Evolutionary conservation across 1,284 basidiomycete genomes (phyloP), one percentile per base, ranked within the genome.

Genomic region (Puccinia polysora): DNA sequence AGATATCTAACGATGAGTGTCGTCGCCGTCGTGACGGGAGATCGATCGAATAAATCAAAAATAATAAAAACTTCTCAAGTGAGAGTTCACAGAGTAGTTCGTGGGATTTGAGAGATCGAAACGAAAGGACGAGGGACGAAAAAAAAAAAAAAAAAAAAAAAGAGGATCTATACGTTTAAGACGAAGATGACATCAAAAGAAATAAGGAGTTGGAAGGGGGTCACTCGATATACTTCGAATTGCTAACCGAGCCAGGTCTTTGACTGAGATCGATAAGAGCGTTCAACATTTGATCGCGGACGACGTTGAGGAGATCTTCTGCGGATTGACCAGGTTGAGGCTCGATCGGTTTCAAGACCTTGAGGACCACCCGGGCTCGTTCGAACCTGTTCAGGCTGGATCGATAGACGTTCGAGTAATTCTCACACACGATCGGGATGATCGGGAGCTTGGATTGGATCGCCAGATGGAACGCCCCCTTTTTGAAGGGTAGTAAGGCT

Each of bases 401-500:
- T 10, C 73, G 58, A 69, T 78, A 79, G 5, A 76, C 49, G 18
- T 62, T 52, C 15, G 76, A 73, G 70, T 80, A 58, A 81, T 97
- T 97, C 81, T 98, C 93, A 75, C 88, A 88, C 0, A 98, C 88
- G 65, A 98, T 86, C 8, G 95, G 93, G 18, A 92, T 85, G 76
- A 99, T 88, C 12, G 68, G 68, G 5, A 70, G 38, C 10, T 79
- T 81, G 0, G 82, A 74, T 81, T 96, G 88, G 15, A 97, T 84
- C 14, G 96, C 95, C 43, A 97, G 85, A 79, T 98, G 92, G 84
- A 98, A 98, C 0, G 93, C 94, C 47, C 96, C 96, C 81, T 97
- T 99, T 83, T 99, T 99, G 83, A 99, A 89, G 0, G 91, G 89
- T 2, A 92, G 83, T 78, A 97, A 81, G 38, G 85, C 83, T 7